These are phyloP conservation scores for Apophysomyces trapeziformis DNA, from an alignment of 371 early-diverging fungal species.

Conservation along the genomic window DNA sequence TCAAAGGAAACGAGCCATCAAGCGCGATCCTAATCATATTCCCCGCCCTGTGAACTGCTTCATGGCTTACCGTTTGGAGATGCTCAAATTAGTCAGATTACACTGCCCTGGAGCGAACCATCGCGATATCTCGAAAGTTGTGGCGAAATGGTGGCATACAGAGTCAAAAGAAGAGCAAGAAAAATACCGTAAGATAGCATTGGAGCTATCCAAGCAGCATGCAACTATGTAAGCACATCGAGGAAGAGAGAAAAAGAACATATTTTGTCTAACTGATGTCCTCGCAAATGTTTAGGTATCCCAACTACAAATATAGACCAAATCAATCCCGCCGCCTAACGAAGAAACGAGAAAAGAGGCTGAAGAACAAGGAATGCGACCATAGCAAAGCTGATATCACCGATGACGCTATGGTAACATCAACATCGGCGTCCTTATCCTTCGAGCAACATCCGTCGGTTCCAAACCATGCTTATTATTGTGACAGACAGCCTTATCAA, in stretches of 20 bases:
- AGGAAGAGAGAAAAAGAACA: not conserved
- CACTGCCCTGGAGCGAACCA: conserved; percentile 23
- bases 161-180: not conserved
- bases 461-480: not conserved
- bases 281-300: conserved; percentile 11
- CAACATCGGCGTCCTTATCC: not conserved
- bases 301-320: conserved; percentile 8
- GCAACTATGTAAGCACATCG: not conserved
- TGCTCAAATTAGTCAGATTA: conserved; percentile 14
- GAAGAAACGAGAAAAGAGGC: not conserved
- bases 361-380: not conserved
- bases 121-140: conserved; percentile 24
- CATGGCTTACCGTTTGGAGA: conserved; percentile 20
- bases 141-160: conserved; percentile 23
- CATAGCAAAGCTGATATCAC: not conserved
- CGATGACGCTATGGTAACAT: not conserved
- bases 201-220: not conserved
- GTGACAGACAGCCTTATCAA: not conserved
- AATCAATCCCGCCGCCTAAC: not conserved
- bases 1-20: not conserved
- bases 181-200: not conserved
- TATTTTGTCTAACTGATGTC: not conserved
- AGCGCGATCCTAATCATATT: not conserved
- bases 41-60: conserved; percentile 28
- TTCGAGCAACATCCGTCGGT: not conserved